Evolutionary conservation across 2,329 filamentous ascomycete genomes (phyloP).

Genomic region (Aureobasidium vineae): DNA sequence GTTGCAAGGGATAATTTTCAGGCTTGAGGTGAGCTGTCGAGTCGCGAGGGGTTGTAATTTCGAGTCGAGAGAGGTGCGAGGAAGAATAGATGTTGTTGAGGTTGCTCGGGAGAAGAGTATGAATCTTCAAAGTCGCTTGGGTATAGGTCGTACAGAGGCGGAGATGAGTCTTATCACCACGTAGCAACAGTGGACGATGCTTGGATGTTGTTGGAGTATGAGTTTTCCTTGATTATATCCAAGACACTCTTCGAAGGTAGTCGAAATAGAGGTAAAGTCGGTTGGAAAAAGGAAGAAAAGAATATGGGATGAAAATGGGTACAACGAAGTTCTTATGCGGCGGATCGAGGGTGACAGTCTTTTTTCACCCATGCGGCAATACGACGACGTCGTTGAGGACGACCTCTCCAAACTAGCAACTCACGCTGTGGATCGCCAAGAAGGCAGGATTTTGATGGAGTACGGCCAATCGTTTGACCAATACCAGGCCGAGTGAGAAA

Average conservation of each 20-base stretch:
- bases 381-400: slow-evolving; percentile 6
- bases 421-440: slow-evolving; percentile 22
- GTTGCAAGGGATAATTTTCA: slow-evolving; percentile 20
- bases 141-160: slow-evolving; percentile 20
- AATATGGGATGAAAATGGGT: not conserved
- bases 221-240: slow-evolving; percentile 11
- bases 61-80: not conserved
- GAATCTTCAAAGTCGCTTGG: slow-evolving; percentile 6
- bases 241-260: slow-evolving; percentile 13
- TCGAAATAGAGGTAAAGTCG: slow-evolving; percentile 4
- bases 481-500: slow-evolving; percentile 3
- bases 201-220: slow-evolving; percentile 15
- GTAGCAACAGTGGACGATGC: slow-evolving; percentile 11
- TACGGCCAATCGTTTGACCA: slow-evolving; percentile 13
- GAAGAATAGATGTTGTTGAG: not conserved
- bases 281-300: not conserved
- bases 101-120: slow-evolving; percentile 17
- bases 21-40: not conserved
- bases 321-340: slow-evolving; percentile 8
- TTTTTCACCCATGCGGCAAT: slow-evolving; percentile 7
- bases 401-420: not conserved
- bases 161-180: slow-evolving; percentile 16
- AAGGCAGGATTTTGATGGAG: not conserved
- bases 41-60: slow-evolving; percentile 6
- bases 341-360: not conserved